phyloP scores from a whole-genome alignment of 768 basidiomycete genomes.

The Mycena polygramma region DNA sequence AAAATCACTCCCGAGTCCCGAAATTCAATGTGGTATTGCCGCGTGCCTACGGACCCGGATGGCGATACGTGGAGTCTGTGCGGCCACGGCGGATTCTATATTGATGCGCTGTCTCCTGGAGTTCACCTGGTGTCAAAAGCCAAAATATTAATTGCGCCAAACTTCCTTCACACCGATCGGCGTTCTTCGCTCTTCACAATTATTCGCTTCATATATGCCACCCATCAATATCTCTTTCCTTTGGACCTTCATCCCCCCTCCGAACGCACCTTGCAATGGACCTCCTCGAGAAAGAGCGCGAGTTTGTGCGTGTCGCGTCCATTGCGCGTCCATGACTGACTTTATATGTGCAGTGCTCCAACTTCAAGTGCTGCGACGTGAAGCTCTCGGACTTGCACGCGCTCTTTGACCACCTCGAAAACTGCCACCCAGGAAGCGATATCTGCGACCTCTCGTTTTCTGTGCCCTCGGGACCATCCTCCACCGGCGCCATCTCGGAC shows the following conservation, averaged over 20 bases:
- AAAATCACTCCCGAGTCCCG: constrained; percentile 8
- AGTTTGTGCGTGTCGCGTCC: constrained; percentile 24
- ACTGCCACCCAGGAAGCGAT: constrained; percentile 11
- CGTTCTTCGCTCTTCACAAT: constrained; percentile 4
- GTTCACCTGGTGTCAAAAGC: constrained; percentile 23
- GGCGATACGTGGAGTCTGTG: constrained; percentile 1
- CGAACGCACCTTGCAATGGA: background rate
- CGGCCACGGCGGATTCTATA: constrained; percentile 8
- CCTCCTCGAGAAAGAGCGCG: constrained; percentile 21
- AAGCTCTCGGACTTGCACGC: constrained; percentile 27
- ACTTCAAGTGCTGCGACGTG: constrained; percentile 31
- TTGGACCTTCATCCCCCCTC: background rate
- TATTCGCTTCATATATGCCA: constrained; percentile 20
- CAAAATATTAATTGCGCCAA: background rate
- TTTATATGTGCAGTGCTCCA: constrained; percentile 15
- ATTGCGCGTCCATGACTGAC: background rate
- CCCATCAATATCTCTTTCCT: background rate
- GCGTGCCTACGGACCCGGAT: background rate
- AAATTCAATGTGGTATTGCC: background rate
- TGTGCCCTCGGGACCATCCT: background rate
- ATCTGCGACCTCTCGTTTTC: constrained; percentile 9
- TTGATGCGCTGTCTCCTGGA: constrained; percentile 33
- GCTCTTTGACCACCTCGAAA: constrained; percentile 29
- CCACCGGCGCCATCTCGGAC: constrained; percentile 6
- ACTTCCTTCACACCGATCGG: background rate